phyloP scores from a whole-genome alignment of 1,284 basidiomycete genomes.

The Pseudozyma sp. region DNA sequence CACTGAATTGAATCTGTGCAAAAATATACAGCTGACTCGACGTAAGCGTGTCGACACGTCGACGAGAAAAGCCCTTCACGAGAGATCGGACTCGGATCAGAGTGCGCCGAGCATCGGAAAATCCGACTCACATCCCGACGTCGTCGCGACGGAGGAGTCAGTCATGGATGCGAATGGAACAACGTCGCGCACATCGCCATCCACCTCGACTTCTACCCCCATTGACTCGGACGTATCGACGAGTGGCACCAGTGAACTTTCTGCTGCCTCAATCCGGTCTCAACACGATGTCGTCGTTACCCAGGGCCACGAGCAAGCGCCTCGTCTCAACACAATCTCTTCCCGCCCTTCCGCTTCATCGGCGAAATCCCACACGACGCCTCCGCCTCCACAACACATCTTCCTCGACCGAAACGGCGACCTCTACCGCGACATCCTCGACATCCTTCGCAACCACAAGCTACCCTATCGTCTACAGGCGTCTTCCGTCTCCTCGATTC shows the following conservation, averaged over 20 bases:
- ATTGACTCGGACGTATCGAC: conserved; percentile 12
- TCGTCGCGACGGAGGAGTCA: not conserved
- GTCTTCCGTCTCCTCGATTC: not conserved
- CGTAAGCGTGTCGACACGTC: conserved; percentile 16
- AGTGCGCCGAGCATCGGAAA: not conserved
- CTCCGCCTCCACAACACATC: not conserved
- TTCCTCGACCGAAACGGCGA: conserved; percentile 35
- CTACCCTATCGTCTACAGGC: conserved; percentile 28
- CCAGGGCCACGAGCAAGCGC: not conserved
- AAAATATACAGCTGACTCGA: conserved; percentile 3
- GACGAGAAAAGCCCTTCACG: not conserved
- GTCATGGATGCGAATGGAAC: not conserved
- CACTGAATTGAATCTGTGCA: not conserved
- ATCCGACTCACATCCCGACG: not conserved
- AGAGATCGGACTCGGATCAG: conserved; percentile 2
- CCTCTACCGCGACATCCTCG: conserved; percentile 28
- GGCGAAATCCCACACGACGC: not conserved
- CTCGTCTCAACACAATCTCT: not conserved
- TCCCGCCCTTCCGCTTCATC: not conserved
- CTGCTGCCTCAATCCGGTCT: conserved; percentile 1
- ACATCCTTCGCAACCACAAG: conserved; percentile 20
- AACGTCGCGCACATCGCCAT: not conserved
- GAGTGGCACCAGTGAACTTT: conserved; percentile 16
- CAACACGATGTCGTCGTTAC: too few relatives aligned
- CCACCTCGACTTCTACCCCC: not conserved